These are phyloP conservation scores for Protomyces macrosporus DNA, from an alignment of 1,139 yeast species.

Conservation along the genomic window DNA sequence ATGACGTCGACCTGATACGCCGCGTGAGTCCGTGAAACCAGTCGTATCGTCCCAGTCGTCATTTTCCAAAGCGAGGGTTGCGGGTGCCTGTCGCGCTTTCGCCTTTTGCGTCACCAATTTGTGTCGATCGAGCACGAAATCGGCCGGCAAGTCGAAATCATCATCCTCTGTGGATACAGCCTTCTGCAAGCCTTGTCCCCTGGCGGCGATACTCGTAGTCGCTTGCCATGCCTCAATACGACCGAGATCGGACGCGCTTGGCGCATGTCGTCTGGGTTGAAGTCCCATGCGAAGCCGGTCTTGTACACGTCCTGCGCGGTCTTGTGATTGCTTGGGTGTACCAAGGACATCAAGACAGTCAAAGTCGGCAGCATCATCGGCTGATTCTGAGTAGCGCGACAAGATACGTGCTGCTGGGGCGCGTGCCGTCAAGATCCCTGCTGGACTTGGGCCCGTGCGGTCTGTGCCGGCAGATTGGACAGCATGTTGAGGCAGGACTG, in stretches of 20 bases:
- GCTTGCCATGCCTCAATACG: conserved; percentile 12
- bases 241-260: background rate
- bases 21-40: too few species aligned
- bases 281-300: background rate
- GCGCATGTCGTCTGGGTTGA: conserved; percentile 8
- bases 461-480: background rate
- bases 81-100: background rate
- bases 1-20: background rate
- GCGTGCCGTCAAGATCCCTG: too few species aligned
- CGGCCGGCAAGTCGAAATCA: background rate
- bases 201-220: background rate
- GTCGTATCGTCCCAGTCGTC: conserved; percentile 26
- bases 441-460: background rate
- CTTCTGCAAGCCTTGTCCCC: background rate
- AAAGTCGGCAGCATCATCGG: background rate
- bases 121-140: background rate
- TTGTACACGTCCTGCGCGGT: background rate
- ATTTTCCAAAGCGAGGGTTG: conserved; percentile 19
- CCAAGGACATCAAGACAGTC: background rate
- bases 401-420: background rate
- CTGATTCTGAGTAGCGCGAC: background rate
- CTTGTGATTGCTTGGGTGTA: background rate
- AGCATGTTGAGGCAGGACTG: background rate
- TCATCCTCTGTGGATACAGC: background rate
- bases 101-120: background rate